Evolutionary conservation across 139 green algal genomes (phyloP), one percentile per base, ranked within the genome.

Genomic region (Closterium sp.): DNA sequence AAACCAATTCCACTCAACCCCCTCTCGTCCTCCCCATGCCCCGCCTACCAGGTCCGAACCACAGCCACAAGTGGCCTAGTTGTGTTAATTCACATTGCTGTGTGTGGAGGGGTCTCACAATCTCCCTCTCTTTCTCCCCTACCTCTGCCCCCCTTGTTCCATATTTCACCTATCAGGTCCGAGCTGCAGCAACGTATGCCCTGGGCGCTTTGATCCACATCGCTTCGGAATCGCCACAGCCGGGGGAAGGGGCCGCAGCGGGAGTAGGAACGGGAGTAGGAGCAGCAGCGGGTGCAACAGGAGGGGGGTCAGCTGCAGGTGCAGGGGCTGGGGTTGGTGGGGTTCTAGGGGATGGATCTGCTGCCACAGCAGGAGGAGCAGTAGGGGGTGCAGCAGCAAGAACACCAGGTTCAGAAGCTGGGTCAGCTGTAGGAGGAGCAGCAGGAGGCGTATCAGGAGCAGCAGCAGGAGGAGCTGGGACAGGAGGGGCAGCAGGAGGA

Each of bases 161-260:
- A 79, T 79, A 24, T 79, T 79, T 3, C 62, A 79, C 62, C 91
- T n/a, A 17, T 9, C 91, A 93, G 91, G 91, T 93, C 3, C 30
- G 91, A 45, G 91, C 91, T 0, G 50, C 91, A n/a, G 91, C 91
- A 29, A 93, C 86, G 24, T 93, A 86, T 38, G 62, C 91, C 30
- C 86, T 93, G 31, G 91, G 91, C 85, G 85, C 91, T 13, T 31
- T 93, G 1, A 93, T 93, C 24, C 22, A 91, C 17, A 79, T 79
- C 4, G 62, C 62, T 27, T 79, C 62, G 62, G 62, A 79, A 24
- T 79, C 45, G 3, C 45, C 62, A 27, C 62, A 79, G 17, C 17
- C 62, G 19, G 62, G 62, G 62, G 62, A 79, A 79, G 62, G 62
- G 62, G 5, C 17, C 10, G 17, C 62, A 27, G 17, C 62, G 27